Conservation (phyloP, 352 stramenopile genomes). For the Elongisporangium anandrum region DNA sequence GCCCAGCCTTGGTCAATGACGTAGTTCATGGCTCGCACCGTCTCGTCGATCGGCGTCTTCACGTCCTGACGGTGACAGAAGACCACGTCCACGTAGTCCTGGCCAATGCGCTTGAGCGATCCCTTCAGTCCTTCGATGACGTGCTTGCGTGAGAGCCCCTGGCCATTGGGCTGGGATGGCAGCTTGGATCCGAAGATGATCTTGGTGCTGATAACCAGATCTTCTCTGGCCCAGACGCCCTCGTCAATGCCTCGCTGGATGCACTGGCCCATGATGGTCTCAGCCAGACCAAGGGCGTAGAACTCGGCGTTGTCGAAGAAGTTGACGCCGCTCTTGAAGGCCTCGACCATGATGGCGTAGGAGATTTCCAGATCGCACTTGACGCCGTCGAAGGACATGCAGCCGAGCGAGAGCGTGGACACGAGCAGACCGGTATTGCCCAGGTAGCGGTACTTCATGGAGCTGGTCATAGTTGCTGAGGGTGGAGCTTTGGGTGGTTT, state of each 20-base stretch:
- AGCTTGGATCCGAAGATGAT: conserved; percentile 32
- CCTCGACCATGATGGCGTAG: conserved; percentile 28
- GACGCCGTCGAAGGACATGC: conserved; percentile 17
- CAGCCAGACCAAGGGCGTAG: conserved; percentile 22
- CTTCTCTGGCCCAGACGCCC: conserved; percentile 20
- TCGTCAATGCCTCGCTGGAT: conserved; percentile 29
- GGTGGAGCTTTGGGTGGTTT: neutral
- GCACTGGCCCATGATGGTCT: conserved; percentile 37
- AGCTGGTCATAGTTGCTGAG: neutral
- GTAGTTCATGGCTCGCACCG: conserved; percentile 48
- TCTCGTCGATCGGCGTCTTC: conserved; percentile 48
- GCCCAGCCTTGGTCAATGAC: conserved; percentile 42
- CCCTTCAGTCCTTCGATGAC: conserved; percentile 36
- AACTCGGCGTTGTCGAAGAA: conserved; percentile 44
- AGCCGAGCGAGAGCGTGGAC: conserved; percentile 27
- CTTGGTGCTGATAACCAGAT: conserved; percentile 60
- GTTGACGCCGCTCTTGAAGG: conserved; percentile 40
- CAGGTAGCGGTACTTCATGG: conserved; percentile 32
- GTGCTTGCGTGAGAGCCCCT: conserved; percentile 27
- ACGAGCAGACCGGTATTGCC: conserved; percentile 26
- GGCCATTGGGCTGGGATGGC: conserved; percentile 12
- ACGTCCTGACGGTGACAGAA: conserved; percentile 48
- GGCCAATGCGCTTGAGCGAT: conserved; percentile 26
- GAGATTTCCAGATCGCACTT: conserved; percentile 22
- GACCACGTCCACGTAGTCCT: conserved; percentile 44